Percentiles rank a stretch among this genome's conserved stretches.
Conservation (phyloP, 306 rosid genomes). For the Rosa rugosa region DNA sequence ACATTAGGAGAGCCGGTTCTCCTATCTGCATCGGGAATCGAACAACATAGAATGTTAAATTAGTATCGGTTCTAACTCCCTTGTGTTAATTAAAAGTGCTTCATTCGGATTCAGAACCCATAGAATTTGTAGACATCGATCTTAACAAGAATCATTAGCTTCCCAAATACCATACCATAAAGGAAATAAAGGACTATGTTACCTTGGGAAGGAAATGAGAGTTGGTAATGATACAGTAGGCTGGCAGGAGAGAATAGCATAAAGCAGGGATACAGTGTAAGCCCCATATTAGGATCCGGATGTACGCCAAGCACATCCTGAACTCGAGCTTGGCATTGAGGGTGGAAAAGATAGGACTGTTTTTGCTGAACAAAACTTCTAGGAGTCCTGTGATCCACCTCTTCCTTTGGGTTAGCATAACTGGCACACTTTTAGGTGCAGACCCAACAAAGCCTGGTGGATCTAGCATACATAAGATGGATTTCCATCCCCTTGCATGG, state of each 20-base stretch:
- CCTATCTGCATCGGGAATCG: slow-evolving; percentile 15
- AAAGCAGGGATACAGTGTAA: slow-evolving; percentile 22
- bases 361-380: slow-evolving; percentile 22
- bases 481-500: slow-evolving; percentile 32
- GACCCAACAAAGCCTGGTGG: slow-evolving; percentile 36
- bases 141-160: neutral
- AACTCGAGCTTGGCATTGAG: slow-evolving; percentile 22
- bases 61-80: neutral
- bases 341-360: slow-evolving; percentile 14
- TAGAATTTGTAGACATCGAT: neutral
- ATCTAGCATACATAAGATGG: slow-evolving; percentile 5
- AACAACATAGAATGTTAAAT: neutral
- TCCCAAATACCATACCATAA: neutral
- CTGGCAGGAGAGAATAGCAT: slow-evolving; percentile 27
- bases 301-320: slow-evolving; percentile 28
- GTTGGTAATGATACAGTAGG: slow-evolving; percentile 34
- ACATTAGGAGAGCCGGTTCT: slow-evolving; percentile 22
- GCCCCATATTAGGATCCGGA: slow-evolving; percentile 16
- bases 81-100: neutral
- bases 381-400: slow-evolving; percentile 34
- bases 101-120: neutral
- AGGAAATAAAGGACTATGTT: neutral
- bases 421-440: neutral
- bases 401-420: slow-evolving; percentile 24
- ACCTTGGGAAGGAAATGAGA: slow-evolving; percentile 40